A percentile compares a stretch with the other conserved stretches of the same genome.
These are phyloP conservation scores for Leccinum cinnamomeum DNA, from an alignment of 1,284 basidiomycete genomes.

Conservation along the genomic window DNA sequence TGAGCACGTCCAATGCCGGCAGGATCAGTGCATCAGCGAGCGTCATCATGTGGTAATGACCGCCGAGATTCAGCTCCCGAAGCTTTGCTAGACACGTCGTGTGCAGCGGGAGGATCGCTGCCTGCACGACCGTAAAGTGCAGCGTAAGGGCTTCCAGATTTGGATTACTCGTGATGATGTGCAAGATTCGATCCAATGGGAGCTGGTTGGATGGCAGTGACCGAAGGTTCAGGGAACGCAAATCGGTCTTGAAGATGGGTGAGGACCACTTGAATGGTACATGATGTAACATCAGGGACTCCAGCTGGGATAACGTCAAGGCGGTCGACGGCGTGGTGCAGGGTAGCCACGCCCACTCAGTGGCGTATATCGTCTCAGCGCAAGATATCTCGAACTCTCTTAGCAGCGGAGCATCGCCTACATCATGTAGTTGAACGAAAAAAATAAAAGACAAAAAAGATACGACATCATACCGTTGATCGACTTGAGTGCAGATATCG, in stretches of 20 bases:
- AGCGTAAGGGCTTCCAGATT: slow-evolving; percentile 55
- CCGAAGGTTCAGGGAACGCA: slow-evolving; percentile 59
- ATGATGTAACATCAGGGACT: slow-evolving; percentile 60
- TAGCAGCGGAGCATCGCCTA: slow-evolving; percentile 68
- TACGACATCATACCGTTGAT: slow-evolving; percentile 54
- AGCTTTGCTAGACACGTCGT: slow-evolving; percentile 51
- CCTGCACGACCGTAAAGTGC: slow-evolving; percentile 57
- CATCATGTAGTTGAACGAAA: slow-evolving; percentile 8
- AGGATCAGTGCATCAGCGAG: slow-evolving; percentile 61
- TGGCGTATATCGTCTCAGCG: slow-evolving; percentile 58
- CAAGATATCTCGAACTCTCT: slow-evolving; percentile 75
- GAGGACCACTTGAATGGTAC: slow-evolving; percentile 76
- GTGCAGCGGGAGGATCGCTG: slow-evolving; percentile 59
- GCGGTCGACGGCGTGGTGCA: slow-evolving; percentile 42
- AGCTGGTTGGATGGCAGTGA: slow-evolving; percentile 61
- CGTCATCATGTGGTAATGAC: slow-evolving; percentile 60
- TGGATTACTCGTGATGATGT: slow-evolving; percentile 58
- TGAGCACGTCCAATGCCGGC: slow-evolving; percentile 54
- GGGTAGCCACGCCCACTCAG: slow-evolving; percentile 72
- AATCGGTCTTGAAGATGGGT: slow-evolving; percentile 57
- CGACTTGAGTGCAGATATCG: slow-evolving; percentile 64
- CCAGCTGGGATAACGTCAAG: slow-evolving; percentile 46
- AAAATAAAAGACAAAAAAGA: not conserved
- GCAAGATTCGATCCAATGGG: slow-evolving; percentile 62
- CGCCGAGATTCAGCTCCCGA: slow-evolving; percentile 57